Evolutionary conservation across 306 rosid genomes (phyloP), one percentile per base, ranked within the genome.

Genomic region (Quercus aquifolioides): DNA sequence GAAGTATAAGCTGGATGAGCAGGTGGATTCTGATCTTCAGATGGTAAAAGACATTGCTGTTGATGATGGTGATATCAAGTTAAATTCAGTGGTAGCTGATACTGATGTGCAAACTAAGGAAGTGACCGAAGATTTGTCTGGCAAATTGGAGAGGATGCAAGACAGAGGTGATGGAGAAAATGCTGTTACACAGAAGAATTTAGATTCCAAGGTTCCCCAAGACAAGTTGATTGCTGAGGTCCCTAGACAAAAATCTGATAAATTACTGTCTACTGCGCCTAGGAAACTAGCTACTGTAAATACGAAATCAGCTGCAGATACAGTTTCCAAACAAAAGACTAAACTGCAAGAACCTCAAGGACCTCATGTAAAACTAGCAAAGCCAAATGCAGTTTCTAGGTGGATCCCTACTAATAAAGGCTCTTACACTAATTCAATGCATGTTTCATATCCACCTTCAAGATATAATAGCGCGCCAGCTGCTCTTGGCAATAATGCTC

Each of bases 321-420:
- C 85, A 80, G 4, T 46, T 71, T 79, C 85, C 54, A 91, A 93
- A 80, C 91, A 77, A 84, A 91, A 85, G 88, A 75, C 68, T 74
- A 91, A 92, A 81, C 90, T 84, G 85, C 95, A 77, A 82, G 97
- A 94, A 76, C 63, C 86, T 70, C 89, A 78, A 80, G 86, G 87
- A 62, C 77, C 86, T 79, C 84, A 80, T 70, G 87, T 83, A 79
- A 94, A 90, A 86, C 79, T 82, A 80, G 90, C 97, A 65, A 96
- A 91, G 86, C 86, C 98, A 43, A 87, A 77, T 85, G 91, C 92
- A 28, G 78, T 81, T 74, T 84, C 94, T 64, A 86, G 89, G 90
- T 95, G 98, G 98, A 87, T 88, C 81, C 92, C 99, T 63, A 74
- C 97, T 55, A 92, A 90, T 85, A 91, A 93, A 87, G 95, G 91